Base-by-base conservation (phyloP, 1,139 yeast species). In the Meyerozyma guilliermondii region DNA sequence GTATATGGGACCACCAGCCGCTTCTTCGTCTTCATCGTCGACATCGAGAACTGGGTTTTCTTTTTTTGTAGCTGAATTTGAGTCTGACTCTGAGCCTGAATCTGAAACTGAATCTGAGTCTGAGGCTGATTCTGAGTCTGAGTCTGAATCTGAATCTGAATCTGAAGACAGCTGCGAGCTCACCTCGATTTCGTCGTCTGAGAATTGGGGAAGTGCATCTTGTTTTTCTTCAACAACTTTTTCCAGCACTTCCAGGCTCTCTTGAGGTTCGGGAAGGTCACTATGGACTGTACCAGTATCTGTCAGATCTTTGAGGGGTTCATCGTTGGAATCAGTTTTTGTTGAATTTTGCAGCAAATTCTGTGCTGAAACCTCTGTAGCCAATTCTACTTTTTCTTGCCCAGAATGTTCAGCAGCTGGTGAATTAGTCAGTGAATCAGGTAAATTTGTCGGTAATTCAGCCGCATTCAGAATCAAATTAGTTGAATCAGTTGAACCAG, bases 1-100 rank as follows among this genome's bases (percentile, higher is more conserved):
- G 37, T 70, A 63, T 17, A 91, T 84, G 0, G 96, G 95, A 0
- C 74, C 76, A 3, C 54, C 57, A 7, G 56, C 53, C 1, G 76
- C 81, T 1, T 66, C 74, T 0, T 69, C 71, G 8, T 54, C 66
- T 9, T 69, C 78, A 35, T 69, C 80, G 17, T 60, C 75, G 6
- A 60, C 70, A 26, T 56, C 65, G 14, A 27, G 35, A 18, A 35
- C 46, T 23, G 45, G 62, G 10, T 53, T 63, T 10, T 52, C 60
- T 17, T 44, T 56, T 4, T 49, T 58, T 3, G 39, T 48, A 5
- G 45, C 4, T 5, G 39, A 60, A 13, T 46, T 62, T 13, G 49
- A 45, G 1, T 47, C 60, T 6, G 52, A 20, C 2, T 20, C 22
- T 20, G 22, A 3, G 22, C 7, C 22, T 20, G 22, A 20, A 5